Conservation (phyloP, 176 grass and related monocot genomes). For the Hsuehochloa calcarea region DNA sequence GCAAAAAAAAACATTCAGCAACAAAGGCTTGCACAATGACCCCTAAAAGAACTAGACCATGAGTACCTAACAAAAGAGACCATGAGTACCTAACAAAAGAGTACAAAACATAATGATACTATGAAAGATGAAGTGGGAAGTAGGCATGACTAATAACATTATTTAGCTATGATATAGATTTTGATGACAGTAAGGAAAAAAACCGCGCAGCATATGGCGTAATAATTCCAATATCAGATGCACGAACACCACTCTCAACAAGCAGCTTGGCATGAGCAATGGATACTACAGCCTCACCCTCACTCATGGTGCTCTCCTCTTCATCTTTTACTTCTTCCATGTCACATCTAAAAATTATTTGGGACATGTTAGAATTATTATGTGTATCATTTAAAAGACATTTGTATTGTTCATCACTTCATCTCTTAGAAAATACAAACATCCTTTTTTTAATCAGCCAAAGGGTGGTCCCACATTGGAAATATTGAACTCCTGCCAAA, state of each 20-base stretch:
- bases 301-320: constrained; percentile 94
- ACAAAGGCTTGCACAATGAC: not conserved
- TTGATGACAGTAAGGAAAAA: constrained; percentile 29
- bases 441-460: constrained; percentile 8
- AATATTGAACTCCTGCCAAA: not conserved
- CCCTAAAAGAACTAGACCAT: constrained; percentile 2
- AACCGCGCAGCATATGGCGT: constrained; percentile 95
- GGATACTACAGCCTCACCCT: constrained; percentile 86
- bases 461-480: not conserved
- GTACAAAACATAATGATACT: not conserved
- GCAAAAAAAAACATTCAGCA: constrained; percentile 14
- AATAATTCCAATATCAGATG: constrained; percentile 96
- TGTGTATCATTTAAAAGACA: constrained; percentile 11
- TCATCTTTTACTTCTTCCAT: constrained; percentile 99
- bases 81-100: not conserved
- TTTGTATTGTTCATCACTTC: not conserved
- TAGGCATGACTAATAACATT: constrained; percentile 21
- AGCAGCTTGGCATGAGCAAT: constrained; percentile 84
- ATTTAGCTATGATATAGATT: constrained; percentile 9
- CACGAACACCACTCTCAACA: constrained; percentile 76
- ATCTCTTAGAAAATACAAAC: not conserved
- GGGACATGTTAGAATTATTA: constrained; percentile 11
- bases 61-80: too few relatives aligned
- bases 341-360: constrained; percentile 63
- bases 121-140: not conserved